phyloP scores from a whole-genome alignment of 2,329 filamentous ascomycete genomes.

The Teratosphaeria destructans region DNA sequence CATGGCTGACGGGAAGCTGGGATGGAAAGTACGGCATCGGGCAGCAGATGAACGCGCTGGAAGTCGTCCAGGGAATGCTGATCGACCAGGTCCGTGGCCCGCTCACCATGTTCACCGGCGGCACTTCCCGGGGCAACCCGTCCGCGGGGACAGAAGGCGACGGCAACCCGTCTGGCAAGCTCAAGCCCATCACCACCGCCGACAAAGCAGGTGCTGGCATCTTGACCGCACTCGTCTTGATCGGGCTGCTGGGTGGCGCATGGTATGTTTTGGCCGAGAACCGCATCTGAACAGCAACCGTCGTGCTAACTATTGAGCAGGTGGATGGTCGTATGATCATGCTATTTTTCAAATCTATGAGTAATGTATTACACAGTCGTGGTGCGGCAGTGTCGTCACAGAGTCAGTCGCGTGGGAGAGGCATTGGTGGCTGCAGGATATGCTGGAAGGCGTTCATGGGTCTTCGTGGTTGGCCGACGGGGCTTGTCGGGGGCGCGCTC shows the following conservation, averaged over 20 bases:
- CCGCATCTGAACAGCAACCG: neutral
- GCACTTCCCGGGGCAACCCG: slow-evolving; percentile 38
- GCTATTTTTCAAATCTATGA: neutral
- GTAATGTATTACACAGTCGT: neutral
- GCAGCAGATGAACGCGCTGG: slow-evolving; percentile 48
- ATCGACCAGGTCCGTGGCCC: slow-evolving; percentile 29
- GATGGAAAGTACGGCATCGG: slow-evolving; percentile 43
- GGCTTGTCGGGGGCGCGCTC: neutral
- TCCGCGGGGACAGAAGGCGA: slow-evolving; percentile 26
- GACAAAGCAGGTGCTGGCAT: slow-evolving; percentile 63
- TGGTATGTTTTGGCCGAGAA: slow-evolving; percentile 9
- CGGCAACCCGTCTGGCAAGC: slow-evolving; percentile 20
- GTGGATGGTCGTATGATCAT: slow-evolving; percentile 36
- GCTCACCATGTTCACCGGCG: slow-evolving; percentile 42
- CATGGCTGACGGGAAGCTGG: slow-evolving; percentile 31
- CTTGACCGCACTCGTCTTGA: slow-evolving; percentile 48
- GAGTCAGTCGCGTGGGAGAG: neutral
- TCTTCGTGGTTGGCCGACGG: neutral
- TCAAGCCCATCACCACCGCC: slow-evolving; percentile 40
- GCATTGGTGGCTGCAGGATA: neutral
- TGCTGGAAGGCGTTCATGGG: neutral
- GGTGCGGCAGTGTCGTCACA: neutral
- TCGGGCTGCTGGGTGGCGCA: slow-evolving; percentile 45
- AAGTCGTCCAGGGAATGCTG: slow-evolving; percentile 37
- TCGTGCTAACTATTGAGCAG: neutral